Evolutionary conservation across 768 basidiomycete genomes (phyloP), one percentile per base, ranked within the genome.

Genomic region (Boletus barrowsii): DNA sequence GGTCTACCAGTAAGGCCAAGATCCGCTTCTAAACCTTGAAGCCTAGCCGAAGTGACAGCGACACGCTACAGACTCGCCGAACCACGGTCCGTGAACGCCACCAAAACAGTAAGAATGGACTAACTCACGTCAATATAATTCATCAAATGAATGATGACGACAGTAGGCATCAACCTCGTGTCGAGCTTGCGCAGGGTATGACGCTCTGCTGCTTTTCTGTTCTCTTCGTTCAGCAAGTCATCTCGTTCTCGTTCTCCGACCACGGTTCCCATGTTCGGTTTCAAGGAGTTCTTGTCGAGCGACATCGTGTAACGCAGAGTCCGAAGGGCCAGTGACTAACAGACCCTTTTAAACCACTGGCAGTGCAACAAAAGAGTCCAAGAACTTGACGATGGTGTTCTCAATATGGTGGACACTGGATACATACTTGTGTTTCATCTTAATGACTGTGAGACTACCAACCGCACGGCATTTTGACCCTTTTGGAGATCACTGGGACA

Each of bases 11-110:
- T 61, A 14, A 76, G 53, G n/a, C 64, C 51, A 4, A 79, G 62
- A 55, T 79, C 77, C 20, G 63, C 37, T 56, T 74, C 69, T 24
- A 79, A 56, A 10, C 77, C 77, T 24, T 77, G 63, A 33, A 76
- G 55, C 42, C 74, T 61, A 14, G 77, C 75, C 7, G 76, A 52
- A 4, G 71, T 72, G 18, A 77, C 56, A 9, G 72, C 73, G 0
- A 68, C 70, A n/a, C 75, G 72, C 75, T 76, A 39, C 10, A 36
- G 22, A 44, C 10, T 42, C 22, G 46, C 18, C 26, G 17, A 29
- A 32, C 13, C 3, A 45, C 11, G 9, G 22, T 17, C 29, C 4
- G 13, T 56, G 32, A 54, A n/a, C 3, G 18, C 14, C 24, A 6
- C 20, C 35, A 32, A 50, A 26, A 37, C 33, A 20, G 20, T 22